phyloP scores from a whole-genome alignment of 345 rosid species.

The Toxicodendron radicans region DNA sequence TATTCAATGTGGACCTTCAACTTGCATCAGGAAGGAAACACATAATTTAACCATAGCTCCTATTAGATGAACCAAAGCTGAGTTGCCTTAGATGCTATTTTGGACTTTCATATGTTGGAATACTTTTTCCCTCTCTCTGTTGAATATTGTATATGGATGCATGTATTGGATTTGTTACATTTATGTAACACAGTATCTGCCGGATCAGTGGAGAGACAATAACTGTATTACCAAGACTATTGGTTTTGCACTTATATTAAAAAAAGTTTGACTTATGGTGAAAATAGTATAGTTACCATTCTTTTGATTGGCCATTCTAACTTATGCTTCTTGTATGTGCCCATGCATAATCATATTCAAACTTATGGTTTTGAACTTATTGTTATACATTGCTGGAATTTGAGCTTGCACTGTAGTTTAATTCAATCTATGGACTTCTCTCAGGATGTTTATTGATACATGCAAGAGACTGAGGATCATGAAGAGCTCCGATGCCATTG shows the following conservation, averaged over 20 bases:
- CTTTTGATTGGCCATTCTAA: not conserved
- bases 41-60: not conserved
- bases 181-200: not conserved
- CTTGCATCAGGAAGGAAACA: not conserved
- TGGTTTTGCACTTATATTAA: not conserved
- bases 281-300: not conserved
- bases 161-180: not conserved
- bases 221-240: not conserved
- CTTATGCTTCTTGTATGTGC: not conserved
- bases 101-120: not conserved
- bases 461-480: slow-evolving; percentile 68
- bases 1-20: not conserved
- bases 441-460: slow-evolving; percentile 62
- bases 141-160: not conserved
- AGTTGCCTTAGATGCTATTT: not conserved
- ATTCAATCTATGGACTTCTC: slow-evolving; percentile 18
- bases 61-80: not conserved
- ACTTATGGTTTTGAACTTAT: not conserved
- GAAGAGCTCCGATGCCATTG: slow-evolving; percentile 77
- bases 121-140: not conserved
- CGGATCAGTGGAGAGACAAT: not conserved
- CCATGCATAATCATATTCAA: not conserved
- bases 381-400: not conserved
- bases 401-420: slow-evolving; percentile 12
- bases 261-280: not conserved